Evolutionary conservation across 2,329 filamentous ascomycete genomes (phyloP).

Genomic region (Alternaria longipes): DNA sequence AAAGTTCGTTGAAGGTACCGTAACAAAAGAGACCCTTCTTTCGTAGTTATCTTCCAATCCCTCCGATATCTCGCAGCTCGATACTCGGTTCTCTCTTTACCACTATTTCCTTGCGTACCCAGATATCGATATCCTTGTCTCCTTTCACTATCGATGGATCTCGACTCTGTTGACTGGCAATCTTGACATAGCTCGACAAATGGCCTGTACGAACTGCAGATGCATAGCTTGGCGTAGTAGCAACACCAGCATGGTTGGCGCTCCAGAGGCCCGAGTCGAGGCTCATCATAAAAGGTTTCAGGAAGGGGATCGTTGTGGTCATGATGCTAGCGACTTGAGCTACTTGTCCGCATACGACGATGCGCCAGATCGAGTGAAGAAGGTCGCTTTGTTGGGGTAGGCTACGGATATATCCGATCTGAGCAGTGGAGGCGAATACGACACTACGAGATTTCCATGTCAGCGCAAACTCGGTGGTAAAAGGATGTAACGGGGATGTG

Average conservation of each 20-base stretch:
- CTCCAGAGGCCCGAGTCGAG: constrained; percentile 15
- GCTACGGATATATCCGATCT: neutral
- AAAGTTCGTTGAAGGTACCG: neutral
- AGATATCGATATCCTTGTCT: constrained; percentile 1
- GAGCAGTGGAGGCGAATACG: neutral
- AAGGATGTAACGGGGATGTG: neutral
- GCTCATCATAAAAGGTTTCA: constrained; percentile 19
- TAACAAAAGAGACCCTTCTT: neutral
- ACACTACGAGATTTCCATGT: neutral
- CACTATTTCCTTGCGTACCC: neutral
- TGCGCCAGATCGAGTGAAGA: constrained; percentile 12
- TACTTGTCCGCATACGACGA: constrained; percentile 13
- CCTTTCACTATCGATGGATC: neutral
- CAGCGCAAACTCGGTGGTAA: neutral
- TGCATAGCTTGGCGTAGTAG: neutral
- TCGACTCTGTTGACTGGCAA: neutral
- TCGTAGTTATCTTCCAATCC: neutral
- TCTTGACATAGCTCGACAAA: neutral
- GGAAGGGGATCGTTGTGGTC: constrained; percentile 12
- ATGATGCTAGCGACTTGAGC: constrained; percentile 16
- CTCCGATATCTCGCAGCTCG: neutral
- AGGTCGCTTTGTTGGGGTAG: neutral
- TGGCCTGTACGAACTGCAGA: neutral
- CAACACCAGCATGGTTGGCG: neutral
- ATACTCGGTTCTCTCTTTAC: neutral